Base-by-base conservation (phyloP, 2,329 filamentous ascomycete species). In the Curvularia eragrostidis region DNA sequence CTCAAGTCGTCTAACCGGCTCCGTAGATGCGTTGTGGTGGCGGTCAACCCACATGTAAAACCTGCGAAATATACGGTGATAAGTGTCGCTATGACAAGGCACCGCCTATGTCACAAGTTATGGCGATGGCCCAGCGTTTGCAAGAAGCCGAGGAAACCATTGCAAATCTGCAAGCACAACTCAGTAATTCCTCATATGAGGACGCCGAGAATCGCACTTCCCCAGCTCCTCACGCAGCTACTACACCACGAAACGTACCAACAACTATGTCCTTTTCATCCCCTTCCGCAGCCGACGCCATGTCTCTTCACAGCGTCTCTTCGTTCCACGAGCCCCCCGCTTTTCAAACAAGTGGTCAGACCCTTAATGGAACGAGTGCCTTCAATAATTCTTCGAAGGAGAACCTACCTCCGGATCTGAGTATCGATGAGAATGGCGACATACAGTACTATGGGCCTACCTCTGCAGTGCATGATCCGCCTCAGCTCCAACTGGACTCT, bases 41-140 rank as follows among this genome's bases (percentile, higher is more conserved):
- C 6, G 53, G 53, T 9, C 68, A 72, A 51, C 73, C 72, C 2
- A 57, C 43, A 7, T 75, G 72, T 61, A 72, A 70, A 55, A 75
- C 65, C 1, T 75, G 73, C 57, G 68, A 73, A 54, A 61, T 71
- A 6, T 74, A 74, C 47, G 48, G 66, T 24, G 72, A 70, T 30
- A 60, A 70, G 18, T 75, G 73, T 58, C 68, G 64, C 21, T 75
- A 75, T 48, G 72, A 75, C 48, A 74, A 74, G 52, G 44, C 65
- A 42, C 73, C 70, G 26, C 70, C 73, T 8, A 70, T 75, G 64
- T 70, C 71, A 12, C 71, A 75, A 56, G 56, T 74, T 39, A 44
- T 74, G 6, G 67, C 66, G 13, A 72, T 75, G 69, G 66, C 67
- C 5, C 56, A 64, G 52, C 51, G 66, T n/a, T 61, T 75, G 6